Base-by-base conservation (phyloP, 2,329 filamentous ascomycete genomes). In the Tolypocladium album region DNA sequence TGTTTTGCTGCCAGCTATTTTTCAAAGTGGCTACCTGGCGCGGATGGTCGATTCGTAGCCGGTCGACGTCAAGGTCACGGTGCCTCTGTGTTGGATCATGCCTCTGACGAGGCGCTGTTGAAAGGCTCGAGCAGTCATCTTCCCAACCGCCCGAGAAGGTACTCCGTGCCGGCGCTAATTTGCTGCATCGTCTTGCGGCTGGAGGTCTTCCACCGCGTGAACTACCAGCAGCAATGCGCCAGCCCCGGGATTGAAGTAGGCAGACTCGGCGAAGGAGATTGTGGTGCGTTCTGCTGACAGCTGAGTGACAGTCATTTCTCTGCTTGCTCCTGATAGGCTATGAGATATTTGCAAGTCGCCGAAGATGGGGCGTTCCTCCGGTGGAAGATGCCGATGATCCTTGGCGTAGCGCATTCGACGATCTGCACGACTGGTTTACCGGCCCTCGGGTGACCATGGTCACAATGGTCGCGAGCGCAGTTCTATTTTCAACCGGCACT, bases 221-320 rank as follows among this genome's bases (percentile, higher is more conserved):
- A 78, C 17, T 69, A 70, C 34, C 74, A 78, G 61, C 74, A 81
- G 42, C 80, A 83, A 67, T 85, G 82, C 65, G 74, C 79, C 8
- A 71, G 69, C 15, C 71, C 76, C 24, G 81, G 81, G 3, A 64
- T 83, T 20, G 79, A 83, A 75, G 80, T 74, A 63, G 61, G 66
- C 40, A 20, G 7, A 20, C 13, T 20, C 17, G 43, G 11, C 15
- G 2, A 8, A 22, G 2, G 17, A 22, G 31, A 55, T 20, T n/a
- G 11, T 38, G 11, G 20, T 15, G 50, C 50, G 11, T 40, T 38
- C 60, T 62, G 20, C 38, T 56, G 40, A 60, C 38, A 4, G n/a
- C 11, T 31, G 20, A 20, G 3, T 24, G 20, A 11, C 57, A 81
- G 79, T 75, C 79, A 2, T 80, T 80, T 64, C 66, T 83, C 5